These are phyloP conservation scores for Lyophyllum shimeji DNA, from an alignment of 768 basidiomycete genomes.

Conservation along the genomic window DNA sequence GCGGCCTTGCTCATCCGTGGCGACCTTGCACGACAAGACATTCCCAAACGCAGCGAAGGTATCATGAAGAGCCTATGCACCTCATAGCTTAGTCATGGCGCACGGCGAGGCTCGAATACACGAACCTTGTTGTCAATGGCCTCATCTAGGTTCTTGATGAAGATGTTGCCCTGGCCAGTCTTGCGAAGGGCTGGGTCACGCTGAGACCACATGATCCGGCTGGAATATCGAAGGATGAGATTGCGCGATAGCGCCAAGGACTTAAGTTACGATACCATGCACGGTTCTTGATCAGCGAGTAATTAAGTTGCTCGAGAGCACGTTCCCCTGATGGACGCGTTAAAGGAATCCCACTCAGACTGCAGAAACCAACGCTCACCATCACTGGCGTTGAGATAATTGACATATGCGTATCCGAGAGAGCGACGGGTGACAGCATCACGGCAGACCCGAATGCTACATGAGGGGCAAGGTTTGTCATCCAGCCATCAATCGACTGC, in stretches of 20 bases:
- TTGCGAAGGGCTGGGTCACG: slow-evolving; percentile 99
- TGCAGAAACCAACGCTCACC: slow-evolving; percentile 47
- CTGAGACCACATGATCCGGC: slow-evolving; percentile 99
- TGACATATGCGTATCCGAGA: slow-evolving; percentile 99
- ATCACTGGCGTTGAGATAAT: slow-evolving; percentile 94
- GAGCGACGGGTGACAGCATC: slow-evolving; percentile 99
- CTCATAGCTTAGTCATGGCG: background rate
- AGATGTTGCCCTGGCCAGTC: slow-evolving; percentile 99
- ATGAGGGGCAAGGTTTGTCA: background rate
- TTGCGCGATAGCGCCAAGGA: slow-evolving; percentile 12
- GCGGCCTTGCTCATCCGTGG: slow-evolving; percentile 91
- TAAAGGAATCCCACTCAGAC: slow-evolving; percentile 8
- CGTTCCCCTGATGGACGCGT: slow-evolving; percentile 70
- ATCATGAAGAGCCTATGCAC: slow-evolving; percentile 88
- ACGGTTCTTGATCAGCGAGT: slow-evolving; percentile 97
- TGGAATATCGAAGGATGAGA: slow-evolving; percentile 27
- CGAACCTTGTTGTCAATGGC: slow-evolving; percentile 94
- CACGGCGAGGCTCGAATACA: background rate
- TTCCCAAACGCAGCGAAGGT: slow-evolving; percentile 99
- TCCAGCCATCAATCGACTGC: background rate
- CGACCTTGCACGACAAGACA: slow-evolving; percentile 99
- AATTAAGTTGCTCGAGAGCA: slow-evolving; percentile 98
- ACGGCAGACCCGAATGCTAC: slow-evolving; percentile 97
- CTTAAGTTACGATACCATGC: slow-evolving; percentile 68
- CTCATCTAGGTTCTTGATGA: slow-evolving; percentile 99